phyloP scores from a whole-genome alignment of 2,329 filamentous ascomycete species.

The Aspergillus texensis region DNA sequence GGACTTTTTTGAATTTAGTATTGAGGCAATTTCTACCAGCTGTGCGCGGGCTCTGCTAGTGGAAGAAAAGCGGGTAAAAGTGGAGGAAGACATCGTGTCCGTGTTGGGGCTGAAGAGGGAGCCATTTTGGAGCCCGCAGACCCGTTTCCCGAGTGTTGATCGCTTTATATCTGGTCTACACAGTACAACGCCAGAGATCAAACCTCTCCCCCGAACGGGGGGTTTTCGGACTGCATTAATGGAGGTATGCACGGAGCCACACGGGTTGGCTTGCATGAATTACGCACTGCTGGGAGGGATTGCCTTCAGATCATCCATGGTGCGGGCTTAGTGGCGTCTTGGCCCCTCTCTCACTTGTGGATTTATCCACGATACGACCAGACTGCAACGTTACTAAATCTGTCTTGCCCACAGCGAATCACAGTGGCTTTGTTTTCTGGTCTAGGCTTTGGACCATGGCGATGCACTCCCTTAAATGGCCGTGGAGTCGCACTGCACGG shows the following conservation, averaged over 20 bases:
- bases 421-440: background rate
- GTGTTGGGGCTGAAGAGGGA: background rate
- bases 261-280: too few relatives aligned
- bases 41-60: background rate
- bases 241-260: too few relatives aligned
- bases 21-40: background rate
- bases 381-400: background rate
- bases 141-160: background rate
- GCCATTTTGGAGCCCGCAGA: background rate
- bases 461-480: background rate
- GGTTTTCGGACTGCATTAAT: background rate
- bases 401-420: background rate
- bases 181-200: background rate
- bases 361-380: background rate
- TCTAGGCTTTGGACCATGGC: background rate
- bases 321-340: background rate
- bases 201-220: background rate
- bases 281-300: background rate
- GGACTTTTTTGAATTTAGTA: background rate
- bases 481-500: background rate
- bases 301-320: background rate
- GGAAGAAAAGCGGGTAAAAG: background rate
- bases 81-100: background rate
- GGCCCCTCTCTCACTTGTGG: background rate
- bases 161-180: background rate